Percentiles rank a stretch among this genome's conserved stretches.
These are phyloP conservation scores for Juncus inflexus DNA, from an alignment of 176 grass and related monocot species.

Conservation along the genomic window DNA sequence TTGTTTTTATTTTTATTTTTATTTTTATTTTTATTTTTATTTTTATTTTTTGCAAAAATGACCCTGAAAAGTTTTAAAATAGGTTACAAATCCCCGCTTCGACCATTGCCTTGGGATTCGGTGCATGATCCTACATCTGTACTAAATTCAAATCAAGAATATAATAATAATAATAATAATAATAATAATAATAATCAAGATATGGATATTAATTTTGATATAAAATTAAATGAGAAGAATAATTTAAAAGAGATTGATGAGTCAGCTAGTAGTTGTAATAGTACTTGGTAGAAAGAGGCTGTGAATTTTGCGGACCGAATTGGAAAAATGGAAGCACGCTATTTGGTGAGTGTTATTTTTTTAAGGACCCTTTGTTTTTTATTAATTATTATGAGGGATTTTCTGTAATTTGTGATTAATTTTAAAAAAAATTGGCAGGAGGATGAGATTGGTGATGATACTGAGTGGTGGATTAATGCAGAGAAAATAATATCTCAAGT, in stretches of 20 bases:
- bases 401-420: not conserved
- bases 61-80: slow-evolving; percentile 12
- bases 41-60: not conserved
- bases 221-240: slow-evolving; percentile 30
- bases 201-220: slow-evolving; percentile 36
- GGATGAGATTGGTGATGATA: slow-evolving; percentile 26
- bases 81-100: slow-evolving; percentile 51
- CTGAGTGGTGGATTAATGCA: slow-evolving; percentile 59
- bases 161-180: not conserved
- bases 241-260: slow-evolving; percentile 2
- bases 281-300: slow-evolving; percentile 77
- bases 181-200: slow-evolving; percentile 18
- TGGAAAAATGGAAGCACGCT: slow-evolving; percentile 33
- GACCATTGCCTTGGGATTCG: slow-evolving; percentile 54
- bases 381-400: not conserved
- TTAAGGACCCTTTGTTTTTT: slow-evolving; percentile 8
- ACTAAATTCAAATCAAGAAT: slow-evolving; percentile 36
- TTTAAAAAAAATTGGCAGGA: slow-evolving; percentile 33
- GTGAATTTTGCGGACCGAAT: slow-evolving; percentile 64
- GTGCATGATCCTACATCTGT: slow-evolving; percentile 38
- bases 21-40: too few species aligned
- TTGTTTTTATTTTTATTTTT: too few species aligned
- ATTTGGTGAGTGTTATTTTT: slow-evolving; percentile 40
- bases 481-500: slow-evolving; percentile 53
- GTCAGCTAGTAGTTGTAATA: slow-evolving; percentile 16